Base-by-base conservation (phyloP, 176 grass and related monocot genomes). In the Miscanthus lutarioriparius region DNA sequence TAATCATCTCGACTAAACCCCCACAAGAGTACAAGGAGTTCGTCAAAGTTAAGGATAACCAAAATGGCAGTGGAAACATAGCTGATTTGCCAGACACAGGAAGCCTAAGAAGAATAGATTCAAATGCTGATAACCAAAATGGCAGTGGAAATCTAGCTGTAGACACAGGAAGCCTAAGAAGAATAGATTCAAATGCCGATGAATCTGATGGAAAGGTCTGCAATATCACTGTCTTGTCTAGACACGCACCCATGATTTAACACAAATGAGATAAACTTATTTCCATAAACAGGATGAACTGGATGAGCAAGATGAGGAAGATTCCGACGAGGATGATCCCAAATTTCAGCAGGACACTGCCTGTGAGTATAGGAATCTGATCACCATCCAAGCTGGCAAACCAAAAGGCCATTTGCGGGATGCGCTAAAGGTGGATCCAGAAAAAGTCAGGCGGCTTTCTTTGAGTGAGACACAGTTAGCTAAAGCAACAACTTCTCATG, bases 1-100 rank as follows among this genome's bases (percentile, higher is more conserved):
- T 98, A 86, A 98, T 98, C 49, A 95, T 98, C 81, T 98, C 96
- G 36, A 98, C 96, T 59, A 98, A 98, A 85, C 92, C 96, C 30
- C 96, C 96, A 78, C 87, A 95, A 89, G 90, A 98, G 56, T 93
- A 89, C 69, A 90, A 95, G 72, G 82, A 98, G 38, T 95, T 88
- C 82, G 89, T 98, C 39, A 88, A 95, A 86, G 70, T 70, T 38
- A 88, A 90, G 80, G 86, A 77, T 74, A 62, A 64, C 64, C 86
- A 85, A 30, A 69, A 62, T 6, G 69, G 28, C 1, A 44, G 2
- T 79, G 81, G 16, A 11, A 63, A 51, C 9, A 19, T 75, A 78
- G 78, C 37, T 73, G 59, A 80, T 74, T 62, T 88, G 30, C 39
- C 67, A 64, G 88, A 91, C 20, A 67, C 76, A 72, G 83, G 73